These are phyloP conservation scores for Mycena indigotica DNA, from an alignment of 768 basidiomycete species.

Conservation along the genomic window DNA sequence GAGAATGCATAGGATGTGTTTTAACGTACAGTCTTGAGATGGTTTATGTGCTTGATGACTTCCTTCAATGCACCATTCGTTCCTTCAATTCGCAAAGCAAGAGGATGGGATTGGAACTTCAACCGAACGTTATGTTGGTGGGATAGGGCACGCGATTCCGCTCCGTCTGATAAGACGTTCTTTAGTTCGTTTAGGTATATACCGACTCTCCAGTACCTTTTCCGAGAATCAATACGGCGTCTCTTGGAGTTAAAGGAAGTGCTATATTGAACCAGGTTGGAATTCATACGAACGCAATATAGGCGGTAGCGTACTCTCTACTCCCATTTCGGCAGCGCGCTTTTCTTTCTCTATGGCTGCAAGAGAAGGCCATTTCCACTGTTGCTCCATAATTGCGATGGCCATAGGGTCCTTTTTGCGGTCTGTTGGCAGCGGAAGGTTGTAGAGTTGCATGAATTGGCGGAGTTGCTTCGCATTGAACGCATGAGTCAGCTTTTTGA, in stretches of 20 bases:
- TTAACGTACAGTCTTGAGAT: constrained; percentile 56
- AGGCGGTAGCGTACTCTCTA: constrained; percentile 45
- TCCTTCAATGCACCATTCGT: constrained; percentile 52
- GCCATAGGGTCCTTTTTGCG: constrained; percentile 45
- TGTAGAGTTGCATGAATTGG: constrained; percentile 52
- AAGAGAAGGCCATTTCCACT: constrained; percentile 72
- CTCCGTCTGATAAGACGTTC: constrained; percentile 74
- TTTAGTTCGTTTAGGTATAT: too few species aligned
- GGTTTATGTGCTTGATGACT: constrained; percentile 47
- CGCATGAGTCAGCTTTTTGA: constrained; percentile 56
- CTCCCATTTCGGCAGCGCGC: constrained; percentile 51
- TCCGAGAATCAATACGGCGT: constrained; percentile 73
- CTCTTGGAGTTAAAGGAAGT: constrained; percentile 55
- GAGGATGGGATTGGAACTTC: constrained; percentile 56
- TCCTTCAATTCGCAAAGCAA: constrained; percentile 63
- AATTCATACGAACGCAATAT: constrained; percentile 2
- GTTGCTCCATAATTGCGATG: constrained; percentile 58
- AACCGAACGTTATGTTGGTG: constrained; percentile 62
- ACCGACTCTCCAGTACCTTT: constrained; percentile 63
- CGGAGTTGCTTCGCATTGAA: constrained; percentile 67
- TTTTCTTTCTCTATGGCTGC: constrained; percentile 51
- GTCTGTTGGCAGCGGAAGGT: constrained; percentile 36
- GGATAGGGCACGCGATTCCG: constrained; percentile 61
- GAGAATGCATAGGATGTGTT: constrained; percentile 1
- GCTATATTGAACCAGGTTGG: constrained; percentile 43